Conservation (phyloP, 2,329 filamentous ascomycete species). For the Paraphoma chrysanthemicola region DNA sequence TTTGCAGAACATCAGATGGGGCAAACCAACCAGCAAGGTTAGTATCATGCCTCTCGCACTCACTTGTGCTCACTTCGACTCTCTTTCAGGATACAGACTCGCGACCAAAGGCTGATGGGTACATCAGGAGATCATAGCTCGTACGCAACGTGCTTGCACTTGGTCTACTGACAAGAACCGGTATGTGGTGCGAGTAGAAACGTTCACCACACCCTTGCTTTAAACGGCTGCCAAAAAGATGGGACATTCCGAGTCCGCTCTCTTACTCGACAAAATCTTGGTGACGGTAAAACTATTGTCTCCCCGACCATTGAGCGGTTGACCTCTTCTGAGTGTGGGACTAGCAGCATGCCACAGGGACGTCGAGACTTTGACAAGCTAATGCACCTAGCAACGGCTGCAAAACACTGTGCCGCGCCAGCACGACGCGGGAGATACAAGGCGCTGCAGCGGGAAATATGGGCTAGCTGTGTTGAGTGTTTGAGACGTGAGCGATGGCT, state of each 20-base stretch:
- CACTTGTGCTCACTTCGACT: slow-evolving; percentile 19
- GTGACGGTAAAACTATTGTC: no score
- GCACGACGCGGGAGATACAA: slow-evolving; percentile 34
- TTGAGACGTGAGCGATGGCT: slow-evolving; percentile 17
- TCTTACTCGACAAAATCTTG: no score
- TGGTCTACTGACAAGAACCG: no score
- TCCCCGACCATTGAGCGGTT: slow-evolving; percentile 5
- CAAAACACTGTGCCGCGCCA: slow-evolving; percentile 26
- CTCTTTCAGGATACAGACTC: slow-evolving; percentile 9
- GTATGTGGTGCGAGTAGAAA: no score
- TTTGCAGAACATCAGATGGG: slow-evolving; percentile 25
- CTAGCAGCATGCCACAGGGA: slow-evolving; percentile 10
- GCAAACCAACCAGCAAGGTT: slow-evolving; percentile 20
- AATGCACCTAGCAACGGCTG: slow-evolving; percentile 26
- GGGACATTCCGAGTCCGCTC: no score
- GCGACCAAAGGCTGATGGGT: slow-evolving; percentile 1
- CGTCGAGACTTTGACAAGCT: slow-evolving; percentile 20
- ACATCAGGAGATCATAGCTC: neutral
- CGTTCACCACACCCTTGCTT: slow-evolving; percentile 31
- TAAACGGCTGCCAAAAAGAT: slow-evolving; percentile 6
- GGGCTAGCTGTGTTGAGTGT: slow-evolving; percentile 27
- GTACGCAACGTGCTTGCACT: neutral
- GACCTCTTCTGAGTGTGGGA: slow-evolving; percentile 17
- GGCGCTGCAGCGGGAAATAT: slow-evolving; percentile 25
- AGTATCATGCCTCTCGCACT: slow-evolving; percentile 18